Evolutionary conservation across 345 rosid species (phyloP).

Genomic region (Camelina sativa): DNA sequence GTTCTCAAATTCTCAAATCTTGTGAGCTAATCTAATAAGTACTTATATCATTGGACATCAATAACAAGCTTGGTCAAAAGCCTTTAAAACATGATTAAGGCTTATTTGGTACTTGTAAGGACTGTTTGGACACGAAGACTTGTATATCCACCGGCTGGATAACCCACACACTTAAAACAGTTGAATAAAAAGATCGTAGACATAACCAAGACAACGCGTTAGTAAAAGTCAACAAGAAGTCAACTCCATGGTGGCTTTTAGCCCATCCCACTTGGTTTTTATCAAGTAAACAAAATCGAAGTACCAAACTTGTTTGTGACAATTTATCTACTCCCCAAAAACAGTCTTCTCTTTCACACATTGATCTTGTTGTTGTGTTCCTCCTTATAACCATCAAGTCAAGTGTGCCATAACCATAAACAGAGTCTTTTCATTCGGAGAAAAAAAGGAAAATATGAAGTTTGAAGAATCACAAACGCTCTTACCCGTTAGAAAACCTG

Average conservation of each 20-base stretch:
- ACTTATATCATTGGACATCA: too few relatives aligned
- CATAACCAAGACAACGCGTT: constrained; percentile 21
- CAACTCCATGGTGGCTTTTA: constrained; percentile 11
- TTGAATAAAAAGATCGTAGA: background rate
- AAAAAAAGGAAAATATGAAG: background rate
- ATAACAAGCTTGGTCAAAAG: too few relatives aligned
- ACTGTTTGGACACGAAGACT: constrained; percentile 35
- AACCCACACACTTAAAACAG: background rate
- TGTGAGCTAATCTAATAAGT: too few relatives aligned
- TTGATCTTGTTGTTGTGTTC: background rate
- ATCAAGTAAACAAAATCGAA: background rate
- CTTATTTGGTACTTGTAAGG: background rate
- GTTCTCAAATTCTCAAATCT: too few relatives aligned
- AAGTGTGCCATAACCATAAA: too few relatives aligned
- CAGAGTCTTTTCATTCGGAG: background rate
- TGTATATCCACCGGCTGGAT: constrained; percentile 33
- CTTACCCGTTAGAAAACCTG: too few relatives aligned
- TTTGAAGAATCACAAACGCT: too few relatives aligned
- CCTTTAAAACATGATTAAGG: background rate
- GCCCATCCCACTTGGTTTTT: constrained; percentile 17
- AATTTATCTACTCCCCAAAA: constrained; percentile 1
- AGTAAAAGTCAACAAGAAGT: constrained; percentile 37
- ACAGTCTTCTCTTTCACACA: constrained; percentile 41
- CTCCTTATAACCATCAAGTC: background rate
- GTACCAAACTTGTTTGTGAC: background rate